These are phyloP conservation scores for Microstegium vimineum DNA, from an alignment of 176 grass and related monocot species.

Conservation along the genomic window DNA sequence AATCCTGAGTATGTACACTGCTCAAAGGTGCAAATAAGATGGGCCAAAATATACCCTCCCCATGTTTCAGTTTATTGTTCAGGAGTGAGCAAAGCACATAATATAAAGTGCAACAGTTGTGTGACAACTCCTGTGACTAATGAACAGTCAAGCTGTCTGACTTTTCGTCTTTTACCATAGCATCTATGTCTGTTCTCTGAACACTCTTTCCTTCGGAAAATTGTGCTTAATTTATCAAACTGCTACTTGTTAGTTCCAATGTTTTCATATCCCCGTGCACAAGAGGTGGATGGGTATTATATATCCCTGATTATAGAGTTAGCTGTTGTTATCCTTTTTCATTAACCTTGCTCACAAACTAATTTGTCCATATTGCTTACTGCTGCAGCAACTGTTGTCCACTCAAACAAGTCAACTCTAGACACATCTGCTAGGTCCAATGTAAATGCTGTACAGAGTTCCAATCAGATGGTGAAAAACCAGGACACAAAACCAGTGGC, in stretches of 20 bases:
- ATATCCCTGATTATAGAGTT: slow-evolving; percentile 10
- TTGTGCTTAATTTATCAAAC: slow-evolving; percentile 1
- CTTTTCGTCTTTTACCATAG: background rate
- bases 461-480: slow-evolving; percentile 38
- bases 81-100: background rate
- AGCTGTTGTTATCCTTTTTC: slow-evolving; percentile 4
- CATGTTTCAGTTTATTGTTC: background rate
- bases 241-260: background rate
- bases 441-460: slow-evolving; percentile 37
- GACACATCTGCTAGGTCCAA: slow-evolving; percentile 43
- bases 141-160: background rate
- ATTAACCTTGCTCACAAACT: slow-evolving; percentile 28
- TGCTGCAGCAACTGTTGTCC: slow-evolving; percentile 34
- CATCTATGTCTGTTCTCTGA: background rate
- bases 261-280: background rate
- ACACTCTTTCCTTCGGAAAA: background rate
- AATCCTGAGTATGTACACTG: background rate
- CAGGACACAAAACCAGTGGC: slow-evolving; percentile 43
- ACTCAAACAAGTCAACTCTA: slow-evolving; percentile 41
- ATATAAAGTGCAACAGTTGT: background rate
- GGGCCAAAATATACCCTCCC: too few relatives aligned
- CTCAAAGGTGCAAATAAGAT: background rate
- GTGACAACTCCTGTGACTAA: background rate
- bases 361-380: slow-evolving; percentile 16
- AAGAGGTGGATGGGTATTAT: background rate